Evolutionary conservation across 2,329 filamentous ascomycete species (phyloP).

Genomic region (Dactylellina parvicollis): DNA sequence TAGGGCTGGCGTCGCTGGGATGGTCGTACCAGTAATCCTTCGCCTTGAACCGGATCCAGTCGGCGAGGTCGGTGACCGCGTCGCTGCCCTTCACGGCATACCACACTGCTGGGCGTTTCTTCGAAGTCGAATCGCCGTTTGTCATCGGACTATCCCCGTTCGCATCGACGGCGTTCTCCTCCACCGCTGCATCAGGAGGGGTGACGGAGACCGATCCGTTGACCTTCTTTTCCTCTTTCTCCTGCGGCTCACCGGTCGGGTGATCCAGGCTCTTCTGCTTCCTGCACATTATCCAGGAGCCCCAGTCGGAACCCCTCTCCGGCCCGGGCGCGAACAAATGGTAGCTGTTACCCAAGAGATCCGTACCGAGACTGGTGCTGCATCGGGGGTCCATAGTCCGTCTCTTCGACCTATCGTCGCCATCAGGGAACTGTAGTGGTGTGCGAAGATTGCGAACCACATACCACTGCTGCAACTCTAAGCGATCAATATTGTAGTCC

Average conservation of each 20-base stretch:
- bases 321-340: conserved; percentile 49
- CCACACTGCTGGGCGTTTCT: conserved; percentile 41
- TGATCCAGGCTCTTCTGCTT: conserved; percentile 43
- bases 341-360: conserved; percentile 43
- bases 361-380: conserved; percentile 49
- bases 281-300: conserved; percentile 51
- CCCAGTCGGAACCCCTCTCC: conserved; percentile 48
- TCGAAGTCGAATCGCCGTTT: conserved; percentile 1
- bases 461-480: conserved; percentile 53
- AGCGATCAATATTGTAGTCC: conserved; percentile 52
- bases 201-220: background rate
- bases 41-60: conserved; percentile 50
- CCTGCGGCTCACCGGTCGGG: conserved; percentile 30
- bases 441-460: conserved; percentile 54
- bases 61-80: conserved; percentile 43
- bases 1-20: conserved; percentile 22
- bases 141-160: conserved; percentile 45
- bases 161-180: conserved; percentile 14
- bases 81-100: conserved; percentile 50
- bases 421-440: conserved; percentile 54
- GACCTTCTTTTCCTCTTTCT: conserved; percentile 22
- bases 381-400: conserved; percentile 51
- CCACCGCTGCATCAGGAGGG: conserved; percentile 1
- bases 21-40: conserved; percentile 52
- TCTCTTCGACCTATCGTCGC: conserved; percentile 53